Base-by-base conservation (phyloP, 306 rosid species). In the Canavalia ensiformis region DNA sequence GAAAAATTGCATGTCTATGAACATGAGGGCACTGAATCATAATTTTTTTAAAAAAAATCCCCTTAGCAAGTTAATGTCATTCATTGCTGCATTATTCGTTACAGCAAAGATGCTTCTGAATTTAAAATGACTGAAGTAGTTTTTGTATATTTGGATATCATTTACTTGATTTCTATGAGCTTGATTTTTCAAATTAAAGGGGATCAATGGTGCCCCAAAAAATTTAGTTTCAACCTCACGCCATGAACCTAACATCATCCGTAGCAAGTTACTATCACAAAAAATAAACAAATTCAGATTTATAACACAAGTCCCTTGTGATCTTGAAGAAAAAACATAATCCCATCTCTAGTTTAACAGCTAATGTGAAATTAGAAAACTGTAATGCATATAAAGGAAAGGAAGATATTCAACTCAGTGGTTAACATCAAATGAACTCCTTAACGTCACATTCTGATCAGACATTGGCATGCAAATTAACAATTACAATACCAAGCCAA, bases 11-110 rank as follows among this genome's bases (percentile, higher is more conserved):
- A 34, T 75, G 11, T 35, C 64, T 44, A 84, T 81, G 68, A 83
- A 64, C 81, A 73, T 58, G 78, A 72, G 72, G 62, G 73, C 76
- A 49, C 68, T 37, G 68, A 41, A 81, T 39, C 74, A 51, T 47
- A 39, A 25, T 18, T 18, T 18, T 67, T 42, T 55, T 35, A 56
- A 47, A 50, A 82, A 68, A 78, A 67, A 33, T 44, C 6, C 35
- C 7, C 25, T 18, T 18, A 18, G 25, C 25, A 18, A 18, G 25
- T 18, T 18, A 18, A 18, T 18, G 25, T 18, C 25, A 60, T 59
- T 25, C 67, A 71, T 59, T 52, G 39, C 55, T 5, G 77, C 7
- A 45, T 7, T 63, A 30, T 60, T 39, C 8, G 9, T 64, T 67
- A 79, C 10, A 67, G 63, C 31, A 70, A 76, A 77, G 37, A 45